A percentile compares a stretch with the other conserved stretches of the same genome.
These are phyloP conservation scores for Candida dubliniensis DNA, from an alignment of 1,139 yeast species.

Conservation along the genomic window DNA sequence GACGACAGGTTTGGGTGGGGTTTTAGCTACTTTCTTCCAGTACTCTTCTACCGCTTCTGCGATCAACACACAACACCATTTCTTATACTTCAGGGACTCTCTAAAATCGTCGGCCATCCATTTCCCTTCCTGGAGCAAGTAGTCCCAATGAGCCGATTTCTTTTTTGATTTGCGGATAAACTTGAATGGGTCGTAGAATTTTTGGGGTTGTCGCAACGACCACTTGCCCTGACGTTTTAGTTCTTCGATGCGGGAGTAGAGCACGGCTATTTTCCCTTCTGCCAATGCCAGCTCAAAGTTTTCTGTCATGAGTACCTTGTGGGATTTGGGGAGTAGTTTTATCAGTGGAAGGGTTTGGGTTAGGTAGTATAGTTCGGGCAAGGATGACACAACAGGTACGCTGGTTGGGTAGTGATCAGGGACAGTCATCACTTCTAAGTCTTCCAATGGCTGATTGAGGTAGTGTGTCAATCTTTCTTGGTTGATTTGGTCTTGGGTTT, in stretches of 20 bases:
- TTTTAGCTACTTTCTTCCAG: slow-evolving; percentile 47
- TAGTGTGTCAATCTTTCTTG: slow-evolving; percentile 25
- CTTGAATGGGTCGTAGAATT: slow-evolving; percentile 66
- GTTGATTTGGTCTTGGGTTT: slow-evolving; percentile 21
- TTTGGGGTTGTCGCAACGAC: slow-evolving; percentile 85
- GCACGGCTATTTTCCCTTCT: slow-evolving; percentile 94
- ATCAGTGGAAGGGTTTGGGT: slow-evolving; percentile 86
- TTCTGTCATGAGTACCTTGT: slow-evolving; percentile 81
- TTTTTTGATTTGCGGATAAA: slow-evolving; percentile 29
- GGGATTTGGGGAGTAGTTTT: slow-evolving; percentile 79
- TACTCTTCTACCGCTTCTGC: slow-evolving; percentile 76
- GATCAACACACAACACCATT: slow-evolving; percentile 66
- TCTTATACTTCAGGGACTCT: slow-evolving; percentile 67
- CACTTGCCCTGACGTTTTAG: slow-evolving; percentile 83
- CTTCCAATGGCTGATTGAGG: slow-evolving; percentile 27
- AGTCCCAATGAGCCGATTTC: slow-evolving; percentile 64
- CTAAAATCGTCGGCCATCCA: slow-evolving; percentile 85
- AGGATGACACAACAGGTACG: slow-evolving; percentile 54
- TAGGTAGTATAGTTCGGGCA: slow-evolving; percentile 82
- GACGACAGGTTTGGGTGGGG: slow-evolving; percentile 58
- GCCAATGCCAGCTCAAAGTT: slow-evolving; percentile 80
- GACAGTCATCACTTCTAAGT: slow-evolving; percentile 39
- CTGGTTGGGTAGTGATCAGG: slow-evolving; percentile 48
- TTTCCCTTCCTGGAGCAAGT: slow-evolving; percentile 70
- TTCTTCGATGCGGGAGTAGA: slow-evolving; percentile 89